A percentile compares a stretch with the other conserved stretches of the same genome.
phyloP scores from a whole-genome alignment of 257 asterid genomes.

The Solanum ahanhuiri region DNA sequence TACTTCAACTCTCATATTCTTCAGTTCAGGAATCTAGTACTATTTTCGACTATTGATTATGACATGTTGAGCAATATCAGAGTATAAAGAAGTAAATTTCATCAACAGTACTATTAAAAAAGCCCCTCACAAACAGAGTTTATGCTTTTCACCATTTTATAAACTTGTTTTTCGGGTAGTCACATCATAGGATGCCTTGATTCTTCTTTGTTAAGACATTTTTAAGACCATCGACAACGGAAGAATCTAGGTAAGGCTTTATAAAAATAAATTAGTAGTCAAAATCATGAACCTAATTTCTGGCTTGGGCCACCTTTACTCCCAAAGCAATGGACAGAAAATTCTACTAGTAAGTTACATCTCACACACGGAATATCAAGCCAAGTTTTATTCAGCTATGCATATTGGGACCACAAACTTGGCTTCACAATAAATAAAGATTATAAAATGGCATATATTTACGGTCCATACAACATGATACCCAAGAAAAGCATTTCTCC shows the following conservation, averaged over 20 bases:
- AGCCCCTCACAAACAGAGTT: not conserved
- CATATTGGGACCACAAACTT: not conserved
- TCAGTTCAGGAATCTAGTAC: not conserved
- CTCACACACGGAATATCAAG: not conserved
- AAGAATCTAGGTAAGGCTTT: not conserved
- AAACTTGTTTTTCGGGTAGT: not conserved
- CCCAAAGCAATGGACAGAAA: not conserved
- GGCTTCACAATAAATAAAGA: not conserved
- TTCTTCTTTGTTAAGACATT: not conserved
- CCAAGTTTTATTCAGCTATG: not conserved
- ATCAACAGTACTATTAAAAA: not conserved
- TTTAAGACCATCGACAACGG: not conserved
- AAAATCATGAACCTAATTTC: not conserved
- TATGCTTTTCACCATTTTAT: not conserved
- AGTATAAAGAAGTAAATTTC: not conserved
- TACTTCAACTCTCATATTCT: not conserved
- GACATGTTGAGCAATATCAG: not conserved
- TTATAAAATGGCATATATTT: not conserved
- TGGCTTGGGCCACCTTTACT: not conserved
- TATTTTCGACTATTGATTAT: not conserved
- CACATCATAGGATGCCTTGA: not conserved
- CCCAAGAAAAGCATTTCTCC: not conserved
- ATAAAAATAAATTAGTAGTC: not conserved
- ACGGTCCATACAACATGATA: not conserved
- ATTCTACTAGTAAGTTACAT: not conserved